Conservation (phyloP, 2,329 filamentous ascomycete species). For the Claviceps sp. region DNA sequence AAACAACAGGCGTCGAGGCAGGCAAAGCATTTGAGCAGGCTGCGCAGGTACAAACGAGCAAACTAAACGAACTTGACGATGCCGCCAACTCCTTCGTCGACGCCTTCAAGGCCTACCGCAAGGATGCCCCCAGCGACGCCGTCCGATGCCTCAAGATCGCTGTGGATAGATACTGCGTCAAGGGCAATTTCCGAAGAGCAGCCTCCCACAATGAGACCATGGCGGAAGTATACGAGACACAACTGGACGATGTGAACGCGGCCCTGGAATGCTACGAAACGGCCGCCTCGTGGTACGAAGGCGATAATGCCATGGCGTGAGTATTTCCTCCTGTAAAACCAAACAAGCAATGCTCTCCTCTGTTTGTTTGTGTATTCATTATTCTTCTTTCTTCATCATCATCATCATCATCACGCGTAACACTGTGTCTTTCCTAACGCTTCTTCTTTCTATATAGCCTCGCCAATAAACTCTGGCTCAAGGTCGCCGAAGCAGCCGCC, state of each 20-base stretch:
- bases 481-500: conserved; percentile 78
- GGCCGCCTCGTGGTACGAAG: conserved; percentile 80
- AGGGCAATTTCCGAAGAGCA: conserved; percentile 82
- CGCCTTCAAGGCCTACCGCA: conserved; percentile 90
- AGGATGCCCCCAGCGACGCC: conserved; percentile 70
- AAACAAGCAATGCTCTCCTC: not conserved
- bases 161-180: conserved; percentile 74
- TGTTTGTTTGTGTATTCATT: not conserved
- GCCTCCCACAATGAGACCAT: conserved; percentile 84
- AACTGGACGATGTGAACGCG: conserved; percentile 62
- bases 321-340: conserved; percentile 12
- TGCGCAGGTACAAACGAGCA: conserved; percentile 63
- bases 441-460: conserved; percentile 36
- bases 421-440: not conserved
- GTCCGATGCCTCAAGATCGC: conserved; percentile 66
- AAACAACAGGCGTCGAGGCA: conserved; percentile 58
- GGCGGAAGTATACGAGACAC: conserved; percentile 73
- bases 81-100: conserved; percentile 79
- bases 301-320: conserved; percentile 71
- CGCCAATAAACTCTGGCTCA: conserved; percentile 87
- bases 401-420: not conserved
- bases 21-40: conserved; percentile 78
- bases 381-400: not conserved
- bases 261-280: conserved; percentile 76
- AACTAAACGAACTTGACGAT: conserved; percentile 84